Evolutionary conservation across 306 rosid genomes (phyloP).

Genomic region (Cicer cuneatum): DNA sequence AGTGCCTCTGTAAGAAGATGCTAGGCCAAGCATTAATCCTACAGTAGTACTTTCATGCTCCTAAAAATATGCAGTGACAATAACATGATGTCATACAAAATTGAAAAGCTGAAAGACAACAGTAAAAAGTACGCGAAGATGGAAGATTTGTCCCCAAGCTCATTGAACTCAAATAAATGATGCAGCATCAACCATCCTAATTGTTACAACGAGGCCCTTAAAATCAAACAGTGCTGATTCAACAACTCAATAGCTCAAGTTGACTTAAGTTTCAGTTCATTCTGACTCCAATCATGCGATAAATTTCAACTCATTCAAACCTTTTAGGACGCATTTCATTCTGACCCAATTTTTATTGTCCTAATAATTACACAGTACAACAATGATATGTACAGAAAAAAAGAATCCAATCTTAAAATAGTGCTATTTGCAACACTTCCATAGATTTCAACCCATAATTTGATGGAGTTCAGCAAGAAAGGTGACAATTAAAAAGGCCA

Average conservation of each 20-base stretch:
- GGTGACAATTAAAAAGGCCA: constrained; percentile 25
- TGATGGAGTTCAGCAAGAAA: background rate
- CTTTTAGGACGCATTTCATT: background rate
- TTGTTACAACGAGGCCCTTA: constrained; percentile 8
- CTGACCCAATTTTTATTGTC: background rate
- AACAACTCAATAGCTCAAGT: constrained; percentile 19
- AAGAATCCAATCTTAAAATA: background rate
- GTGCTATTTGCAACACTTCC: constrained; percentile 12
- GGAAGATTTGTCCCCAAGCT: constrained; percentile 26
- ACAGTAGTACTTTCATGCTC: constrained; percentile 96
- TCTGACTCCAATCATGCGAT: background rate
- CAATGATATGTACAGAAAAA: background rate
- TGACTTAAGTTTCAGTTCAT: constrained; percentile 9
- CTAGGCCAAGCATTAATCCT: constrained; percentile 94
- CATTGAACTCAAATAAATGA: constrained; percentile 26
- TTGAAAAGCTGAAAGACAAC: constrained; percentile 40
- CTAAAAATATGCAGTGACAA: constrained; percentile 52
- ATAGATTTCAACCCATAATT: constrained; percentile 1
- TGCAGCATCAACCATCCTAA: background rate
- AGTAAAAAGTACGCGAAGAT: constrained; percentile 31
- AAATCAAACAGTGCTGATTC: constrained; percentile 17
- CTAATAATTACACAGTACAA: background rate
- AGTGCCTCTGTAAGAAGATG: constrained; percentile 93
- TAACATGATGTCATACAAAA: constrained; percentile 40
- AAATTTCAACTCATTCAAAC: too few species aligned